phyloP scores from a whole-genome alignment of 768 basidiomycete species.

The Macrocybe gigantea region DNA sequence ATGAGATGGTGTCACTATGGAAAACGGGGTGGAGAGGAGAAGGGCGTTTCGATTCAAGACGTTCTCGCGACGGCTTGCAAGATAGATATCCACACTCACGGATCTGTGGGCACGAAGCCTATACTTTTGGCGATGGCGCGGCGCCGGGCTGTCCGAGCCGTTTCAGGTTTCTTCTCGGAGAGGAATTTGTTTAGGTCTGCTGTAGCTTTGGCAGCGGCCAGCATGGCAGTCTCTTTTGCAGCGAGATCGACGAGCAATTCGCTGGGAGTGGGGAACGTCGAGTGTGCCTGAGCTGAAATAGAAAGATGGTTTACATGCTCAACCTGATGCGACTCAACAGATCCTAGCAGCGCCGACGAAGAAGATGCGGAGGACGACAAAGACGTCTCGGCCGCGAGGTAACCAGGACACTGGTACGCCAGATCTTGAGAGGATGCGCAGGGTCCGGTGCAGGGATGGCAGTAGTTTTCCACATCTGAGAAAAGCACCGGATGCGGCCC shows the following conservation, averaged over 20 bases:
- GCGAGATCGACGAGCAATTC: constrained; percentile 50
- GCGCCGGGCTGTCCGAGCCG: constrained; percentile 51
- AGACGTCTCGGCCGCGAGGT: no score
- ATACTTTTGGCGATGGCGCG: constrained; percentile 51
- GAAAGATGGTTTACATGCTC: constrained; percentile 1
- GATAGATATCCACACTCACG: constrained; percentile 31
- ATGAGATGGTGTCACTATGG: constrained; percentile 63
- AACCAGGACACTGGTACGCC: no score
- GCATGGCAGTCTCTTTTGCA: not conserved
- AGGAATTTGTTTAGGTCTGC: constrained; percentile 4
- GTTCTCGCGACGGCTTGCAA: no score
- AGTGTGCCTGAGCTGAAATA: constrained; percentile 5
- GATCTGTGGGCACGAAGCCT: constrained; percentile 56
- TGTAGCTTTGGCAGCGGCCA: constrained; percentile 5
- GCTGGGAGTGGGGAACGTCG: constrained; percentile 61
- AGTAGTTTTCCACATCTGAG: no score
- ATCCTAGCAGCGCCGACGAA: no score
- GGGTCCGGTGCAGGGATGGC: no score
- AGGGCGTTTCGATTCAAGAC: not conserved
- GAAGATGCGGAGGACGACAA: no score
- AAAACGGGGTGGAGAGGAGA: not conserved
- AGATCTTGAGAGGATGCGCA: no score
- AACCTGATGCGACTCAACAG: no score
- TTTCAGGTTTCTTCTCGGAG: constrained; percentile 30
- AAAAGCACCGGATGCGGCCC: no score